Base-by-base conservation (phyloP, 2,329 filamentous ascomycete species). In the Aspergillus novofumigatus region DNA sequence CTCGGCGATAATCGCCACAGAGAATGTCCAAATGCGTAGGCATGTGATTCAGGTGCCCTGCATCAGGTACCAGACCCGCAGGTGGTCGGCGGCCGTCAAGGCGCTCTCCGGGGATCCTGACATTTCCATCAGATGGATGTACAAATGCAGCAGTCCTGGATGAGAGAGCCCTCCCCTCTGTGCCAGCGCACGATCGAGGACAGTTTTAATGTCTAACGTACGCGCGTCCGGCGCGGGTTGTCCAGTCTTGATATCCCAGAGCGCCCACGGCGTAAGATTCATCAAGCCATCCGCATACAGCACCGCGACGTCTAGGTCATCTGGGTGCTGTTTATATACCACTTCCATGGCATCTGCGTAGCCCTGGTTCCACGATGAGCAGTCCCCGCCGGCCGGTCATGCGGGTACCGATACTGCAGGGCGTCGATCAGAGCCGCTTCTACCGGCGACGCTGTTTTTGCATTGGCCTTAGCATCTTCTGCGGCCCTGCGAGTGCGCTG, bases 51-150 rank as follows among this genome's bases (percentile, higher is more conserved):
- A 90, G 74, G 69, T 92, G 89, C 0, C 88, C 88, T 0, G 84
- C 80, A 67, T 91, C 87, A 0, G 88, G 88, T 0, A 88, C 82
- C 2, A 91, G 78, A 9, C 78, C 79, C 88, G 84, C 10, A 91
- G 78, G 23, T 67, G 74, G 64, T 91, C 81, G 4, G 87, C 87
- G 0, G 81, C 77, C 0, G 81, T 75, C 17, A 90, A 69, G 1
- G 86, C 89, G 1, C 73, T 68, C 68, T 90, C 88, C 0, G 88
- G 88, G 0, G 77, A 80, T 0, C 78, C 75, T 0, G 88, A 91
- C 88, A 91, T 91, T 67, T 92, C 89, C 79, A 90, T 88, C 3
- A 90, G 80, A 64, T 91, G 88, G 42, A 91, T 89, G 69, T 92
- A 92, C 32, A 91, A 74, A 69, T 92, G 89, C 5, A 91, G 76